Base-by-base conservation (phyloP, 768 basidiomycete species). In the Pluteus cervinus region DNA sequence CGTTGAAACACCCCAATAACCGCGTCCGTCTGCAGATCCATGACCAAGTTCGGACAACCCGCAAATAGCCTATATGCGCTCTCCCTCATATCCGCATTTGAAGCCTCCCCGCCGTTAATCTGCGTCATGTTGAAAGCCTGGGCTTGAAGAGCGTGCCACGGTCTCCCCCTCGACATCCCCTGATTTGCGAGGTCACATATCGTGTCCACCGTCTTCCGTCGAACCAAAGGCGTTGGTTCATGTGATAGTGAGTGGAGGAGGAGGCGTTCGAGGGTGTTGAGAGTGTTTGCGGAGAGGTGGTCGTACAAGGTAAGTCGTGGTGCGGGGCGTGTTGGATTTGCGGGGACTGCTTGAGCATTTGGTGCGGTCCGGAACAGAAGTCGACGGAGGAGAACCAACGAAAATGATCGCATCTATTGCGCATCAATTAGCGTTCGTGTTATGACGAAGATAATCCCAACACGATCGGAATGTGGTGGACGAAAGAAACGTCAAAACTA, bases 111-210 rank as follows among this genome's bases (percentile, higher is more conserved):
- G 33, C 42, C 43, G 29, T 48, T 2, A 5, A 50, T 57, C 39
- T 73, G 69, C 0, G 73, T 68, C 81, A 86, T 84, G 31, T 59
- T 66, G 49, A 88, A 88, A 0, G 71, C 68, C 37, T 81, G 81
- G 0, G 73, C 75, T 51, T 88, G 86, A 1, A 89, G 63, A 2
- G 80, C 81, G 51, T 86, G 85, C 86, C 86, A 90, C 2, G 85
- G 86, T 7, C 84, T 59, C 1, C 86, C 87, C 2, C 85, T 71
- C 11, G 57, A 53, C 81, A 89, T 86, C 8, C 75, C 75, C 41
- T 83, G 75, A 39, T 81, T 81, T 5, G 86, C 81, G 20, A 89
- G 61, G 48, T 89, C 87, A 42, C 75, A 78, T 16, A 83, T 69
- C 2, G 86, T 83, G 49, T 89, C 86, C 10, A 83, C 81, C 3